These are phyloP conservation scores for Syzygium jambos DNA, from an alignment of 345 rosid species.

Conservation along the genomic window DNA sequence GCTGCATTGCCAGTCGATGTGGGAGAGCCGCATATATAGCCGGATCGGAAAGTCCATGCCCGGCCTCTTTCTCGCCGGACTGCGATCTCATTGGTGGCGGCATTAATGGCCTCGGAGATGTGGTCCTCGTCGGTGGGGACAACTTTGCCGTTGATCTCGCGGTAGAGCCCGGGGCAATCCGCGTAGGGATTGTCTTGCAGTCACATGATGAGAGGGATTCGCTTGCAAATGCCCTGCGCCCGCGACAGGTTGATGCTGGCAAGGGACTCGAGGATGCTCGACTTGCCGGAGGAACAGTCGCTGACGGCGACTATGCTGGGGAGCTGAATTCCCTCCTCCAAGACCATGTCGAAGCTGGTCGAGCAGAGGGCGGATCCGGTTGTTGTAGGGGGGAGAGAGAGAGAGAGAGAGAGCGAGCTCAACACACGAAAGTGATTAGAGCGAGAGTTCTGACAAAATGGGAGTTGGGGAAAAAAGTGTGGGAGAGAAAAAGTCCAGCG, in stretches of 20 bases:
- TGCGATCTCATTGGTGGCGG: background rate
- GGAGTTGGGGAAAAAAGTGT: background rate
- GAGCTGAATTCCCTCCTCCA: background rate
- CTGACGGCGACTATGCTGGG: background rate
- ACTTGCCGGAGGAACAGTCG: background rate
- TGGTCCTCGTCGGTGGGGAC: background rate
- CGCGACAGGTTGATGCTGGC: accelerated
- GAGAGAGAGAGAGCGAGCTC: too few species aligned
- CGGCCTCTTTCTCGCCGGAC: conserved; percentile 53
- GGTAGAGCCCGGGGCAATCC: background rate
- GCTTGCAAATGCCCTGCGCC: too few species aligned
- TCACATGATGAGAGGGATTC: background rate
- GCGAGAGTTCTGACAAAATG: background rate
- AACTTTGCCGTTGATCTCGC: background rate
- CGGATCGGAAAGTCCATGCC: conserved; percentile 79
- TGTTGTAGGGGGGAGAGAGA: too few species aligned
- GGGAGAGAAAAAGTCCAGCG: background rate
- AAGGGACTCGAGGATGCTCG: background rate
- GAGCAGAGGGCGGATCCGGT: background rate
- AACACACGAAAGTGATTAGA: background rate
- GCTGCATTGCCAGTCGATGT: conserved; percentile 47
- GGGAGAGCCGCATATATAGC: conserved; percentile 68
- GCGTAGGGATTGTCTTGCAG: background rate
- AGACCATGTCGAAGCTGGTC: background rate
- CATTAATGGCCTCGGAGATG: background rate